These are phyloP conservation scores for Penstemon davidsonii DNA, from an alignment of 257 asterid genomes.

Conservation along the genomic window DNA sequence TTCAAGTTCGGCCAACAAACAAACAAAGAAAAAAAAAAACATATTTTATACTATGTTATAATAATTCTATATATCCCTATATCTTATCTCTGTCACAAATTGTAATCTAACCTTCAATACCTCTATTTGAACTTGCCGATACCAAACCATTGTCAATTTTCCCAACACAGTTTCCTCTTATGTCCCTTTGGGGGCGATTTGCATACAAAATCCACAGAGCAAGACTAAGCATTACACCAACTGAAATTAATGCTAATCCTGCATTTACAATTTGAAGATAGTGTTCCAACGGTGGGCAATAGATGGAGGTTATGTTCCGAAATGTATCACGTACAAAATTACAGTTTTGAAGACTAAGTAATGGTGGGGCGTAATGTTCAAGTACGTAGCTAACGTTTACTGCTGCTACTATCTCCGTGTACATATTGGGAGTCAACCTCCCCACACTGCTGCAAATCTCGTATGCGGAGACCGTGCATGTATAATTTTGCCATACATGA, in stretches of 20 bases:
- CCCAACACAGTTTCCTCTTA: slow-evolving; percentile 56
- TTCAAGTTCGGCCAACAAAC: slow-evolving; percentile 43
- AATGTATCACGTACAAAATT: slow-evolving; percentile 88
- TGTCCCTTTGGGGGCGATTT: slow-evolving; percentile 99
- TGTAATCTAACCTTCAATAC: slow-evolving; percentile 42
- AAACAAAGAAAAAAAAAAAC: slow-evolving; percentile 1
- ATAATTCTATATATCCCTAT: background rate
- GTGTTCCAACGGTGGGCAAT: slow-evolving; percentile 74
- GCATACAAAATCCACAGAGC: slow-evolving; percentile 88
- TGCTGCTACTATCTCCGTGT: slow-evolving; percentile 52
- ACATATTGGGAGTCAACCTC: slow-evolving; percentile 56
- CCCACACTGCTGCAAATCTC: slow-evolving; percentile 49
- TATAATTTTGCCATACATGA: slow-evolving; percentile 57
- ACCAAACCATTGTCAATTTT: slow-evolving; percentile 25
- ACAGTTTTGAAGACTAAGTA: slow-evolving; percentile 82
- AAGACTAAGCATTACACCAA: slow-evolving; percentile 89
- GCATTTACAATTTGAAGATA: slow-evolving; percentile 60
- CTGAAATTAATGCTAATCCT: slow-evolving; percentile 77
- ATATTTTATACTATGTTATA: background rate
- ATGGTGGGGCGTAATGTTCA: slow-evolving; percentile 71
- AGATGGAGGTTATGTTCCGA: slow-evolving; percentile 56
- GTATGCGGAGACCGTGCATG: slow-evolving; percentile 39
- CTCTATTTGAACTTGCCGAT: slow-evolving; percentile 48
- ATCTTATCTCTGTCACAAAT: too few species aligned
- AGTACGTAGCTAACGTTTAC: slow-evolving; percentile 84